Percentiles rank a stretch among this genome's conserved stretches.
phyloP scores from a whole-genome alignment of 352 stramenopile genomes.

The Albugo laibachii region DNA sequence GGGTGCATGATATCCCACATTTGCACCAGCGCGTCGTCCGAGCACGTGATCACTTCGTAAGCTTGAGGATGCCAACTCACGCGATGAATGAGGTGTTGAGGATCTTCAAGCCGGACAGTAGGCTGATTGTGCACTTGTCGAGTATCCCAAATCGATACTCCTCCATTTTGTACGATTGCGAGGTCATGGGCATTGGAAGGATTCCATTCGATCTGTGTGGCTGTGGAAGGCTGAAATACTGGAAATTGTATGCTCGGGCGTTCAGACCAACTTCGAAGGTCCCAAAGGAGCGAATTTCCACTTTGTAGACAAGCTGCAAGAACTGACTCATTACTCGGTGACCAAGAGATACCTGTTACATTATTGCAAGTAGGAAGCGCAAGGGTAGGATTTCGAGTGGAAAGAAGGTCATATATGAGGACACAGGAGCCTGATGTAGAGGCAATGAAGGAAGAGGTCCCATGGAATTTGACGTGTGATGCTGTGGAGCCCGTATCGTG shows the following conservation, averaged over 20 bases:
- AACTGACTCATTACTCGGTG: conserved; percentile 38
- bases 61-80: conserved; percentile 63
- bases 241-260: conserved; percentile 32
- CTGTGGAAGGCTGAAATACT: conserved; percentile 45
- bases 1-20: conserved; percentile 60
- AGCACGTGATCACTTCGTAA: conserved; percentile 71
- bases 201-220: conserved; percentile 61
- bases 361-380: neutral
- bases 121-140: conserved; percentile 28
- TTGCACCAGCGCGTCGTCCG: conserved; percentile 70
- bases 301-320: conserved; percentile 64
- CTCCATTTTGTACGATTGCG: conserved; percentile 61
- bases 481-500: too few species aligned
- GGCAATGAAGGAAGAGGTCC: neutral
- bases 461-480: neutral
- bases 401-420: neutral
- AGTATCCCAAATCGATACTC: conserved; percentile 62
- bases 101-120: conserved; percentile 39
- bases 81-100: conserved; percentile 72
- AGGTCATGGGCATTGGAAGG: conserved; percentile 36
- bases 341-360: conserved; percentile 64
- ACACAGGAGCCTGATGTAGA: neutral
- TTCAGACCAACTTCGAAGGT: conserved; percentile 18
- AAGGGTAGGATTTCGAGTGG: neutral
- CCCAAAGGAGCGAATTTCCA: conserved; percentile 64